Conservation (phyloP, 1,139 yeast species). For the Kodamaea sp. region DNA sequence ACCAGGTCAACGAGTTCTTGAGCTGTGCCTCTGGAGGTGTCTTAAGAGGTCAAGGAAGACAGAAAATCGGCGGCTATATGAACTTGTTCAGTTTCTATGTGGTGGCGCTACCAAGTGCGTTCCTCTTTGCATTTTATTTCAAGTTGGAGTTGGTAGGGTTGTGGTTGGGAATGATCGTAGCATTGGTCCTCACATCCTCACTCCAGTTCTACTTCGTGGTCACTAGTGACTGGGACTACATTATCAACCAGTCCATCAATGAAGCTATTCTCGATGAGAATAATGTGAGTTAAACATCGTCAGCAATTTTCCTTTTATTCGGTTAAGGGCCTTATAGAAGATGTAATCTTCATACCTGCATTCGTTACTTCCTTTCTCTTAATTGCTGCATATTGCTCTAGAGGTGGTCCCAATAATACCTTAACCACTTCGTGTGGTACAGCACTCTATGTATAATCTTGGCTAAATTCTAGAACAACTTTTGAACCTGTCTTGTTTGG, state of each 20-base stretch:
- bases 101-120: slow-evolving; percentile 61
- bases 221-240: slow-evolving; percentile 57
- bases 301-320: no score
- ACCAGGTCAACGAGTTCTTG: slow-evolving; percentile 59
- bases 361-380: no score
- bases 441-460: no score
- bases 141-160: slow-evolving; percentile 51
- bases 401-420: no score
- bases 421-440: no score
- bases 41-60: slow-evolving; percentile 69
- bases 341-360: no score
- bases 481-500: no score
- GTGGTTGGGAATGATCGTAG: slow-evolving; percentile 65
- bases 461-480: no score
- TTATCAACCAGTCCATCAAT: slow-evolving; percentile 44
- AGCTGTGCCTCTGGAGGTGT: slow-evolving; percentile 60
- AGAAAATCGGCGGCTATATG: slow-evolving; percentile 61
- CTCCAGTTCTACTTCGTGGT: slow-evolving; percentile 48
- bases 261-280: slow-evolving; percentile 45
- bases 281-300: slow-evolving; percentile 21
- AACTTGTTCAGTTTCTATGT: slow-evolving; percentile 58
- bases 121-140: slow-evolving; percentile 50
- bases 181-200: slow-evolving; percentile 48
- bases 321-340: no score
- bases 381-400: no score